Percentiles rank a stretch among this genome's conserved stretches.
Evolutionary conservation across 345 rosid species (phyloP).

Genomic region (Citrus sinensis): DNA sequence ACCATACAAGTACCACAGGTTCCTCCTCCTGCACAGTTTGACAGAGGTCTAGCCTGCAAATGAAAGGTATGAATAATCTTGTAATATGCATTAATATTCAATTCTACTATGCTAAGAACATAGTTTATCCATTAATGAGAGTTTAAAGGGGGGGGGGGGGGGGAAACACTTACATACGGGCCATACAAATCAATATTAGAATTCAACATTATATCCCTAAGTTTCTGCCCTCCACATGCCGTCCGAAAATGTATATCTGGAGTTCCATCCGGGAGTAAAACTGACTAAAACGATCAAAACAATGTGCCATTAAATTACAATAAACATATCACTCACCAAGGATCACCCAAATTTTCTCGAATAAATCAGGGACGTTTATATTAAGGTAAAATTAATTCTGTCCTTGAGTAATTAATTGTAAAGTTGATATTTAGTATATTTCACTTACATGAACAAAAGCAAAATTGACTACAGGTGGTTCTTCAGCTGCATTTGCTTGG

Average conservation of each 20-base stretch:
- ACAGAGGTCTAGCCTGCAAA: slow-evolving; percentile 58
- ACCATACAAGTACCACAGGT: slow-evolving; percentile 92
- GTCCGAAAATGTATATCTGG: slow-evolving; percentile 79
- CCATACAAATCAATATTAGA: slow-evolving; percentile 78
- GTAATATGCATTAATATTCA: too few species aligned
- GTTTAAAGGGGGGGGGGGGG: too few species aligned
- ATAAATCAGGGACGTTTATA: neutral
- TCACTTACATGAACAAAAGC: slow-evolving; percentile 83
- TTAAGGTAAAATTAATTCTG: neutral
- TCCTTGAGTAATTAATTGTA: neutral
- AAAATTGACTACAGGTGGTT: slow-evolving; percentile 61
- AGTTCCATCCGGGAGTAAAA: slow-evolving; percentile 81
- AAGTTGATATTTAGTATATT: neutral
- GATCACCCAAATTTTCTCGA: neutral
- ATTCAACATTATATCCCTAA: slow-evolving; percentile 89
- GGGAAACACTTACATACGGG: slow-evolving; percentile 73
- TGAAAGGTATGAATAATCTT: neutral
- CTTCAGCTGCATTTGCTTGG: slow-evolving; percentile 27
- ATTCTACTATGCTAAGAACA: neutral
- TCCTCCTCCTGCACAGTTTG: slow-evolving; percentile 90
- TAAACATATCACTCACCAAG: neutral
- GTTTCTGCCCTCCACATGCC: slow-evolving; percentile 78
- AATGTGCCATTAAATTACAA: neutral
- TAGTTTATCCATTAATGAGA: neutral
- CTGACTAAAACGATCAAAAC: slow-evolving; percentile 47